phyloP scores from a whole-genome alignment of 495 filamentous ascomycete genomes.

The Echria macrotheca region DNA sequence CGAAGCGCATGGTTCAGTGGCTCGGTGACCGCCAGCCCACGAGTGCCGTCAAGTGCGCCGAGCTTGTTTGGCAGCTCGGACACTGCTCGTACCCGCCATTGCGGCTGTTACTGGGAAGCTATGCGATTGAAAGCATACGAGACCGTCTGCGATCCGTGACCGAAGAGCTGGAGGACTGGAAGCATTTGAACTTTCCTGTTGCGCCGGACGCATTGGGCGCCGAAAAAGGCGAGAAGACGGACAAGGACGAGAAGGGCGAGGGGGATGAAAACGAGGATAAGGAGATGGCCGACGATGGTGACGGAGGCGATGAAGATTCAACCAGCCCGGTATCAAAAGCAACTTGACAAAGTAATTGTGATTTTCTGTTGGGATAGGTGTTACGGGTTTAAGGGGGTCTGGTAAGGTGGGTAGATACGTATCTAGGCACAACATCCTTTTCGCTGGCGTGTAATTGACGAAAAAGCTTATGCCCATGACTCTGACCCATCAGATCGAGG shows the following conservation, averaged over 20 bases:
- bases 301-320: constrained; percentile 18
- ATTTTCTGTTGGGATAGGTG: no score
- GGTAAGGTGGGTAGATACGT: no score
- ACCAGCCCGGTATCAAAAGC: constrained; percentile 11
- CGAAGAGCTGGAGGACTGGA: constrained; percentile 94
- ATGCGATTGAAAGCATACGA: constrained; percentile 90
- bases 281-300: constrained; percentile 27
- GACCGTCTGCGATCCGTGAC: constrained; percentile 84
- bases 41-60: constrained; percentile 87
- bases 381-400: no score
- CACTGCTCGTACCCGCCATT: constrained; percentile 90
- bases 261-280: constrained; percentile 21
- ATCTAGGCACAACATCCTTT: no score
- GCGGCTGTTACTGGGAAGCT: constrained; percentile 77
- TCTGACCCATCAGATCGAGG: no score
- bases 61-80: constrained; percentile 91
- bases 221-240: constrained; percentile 18
- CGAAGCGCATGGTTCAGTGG: constrained; percentile 93
- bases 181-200: constrained; percentile 61
- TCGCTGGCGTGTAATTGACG: no score
- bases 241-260: constrained; percentile 11
- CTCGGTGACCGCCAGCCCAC: constrained; percentile 85
- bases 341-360: neutral
- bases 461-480: no score
- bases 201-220: constrained; percentile 27